These are phyloP conservation scores for Begonia loranthoides DNA, from an alignment of 306 rosid species.

Conservation along the genomic window DNA sequence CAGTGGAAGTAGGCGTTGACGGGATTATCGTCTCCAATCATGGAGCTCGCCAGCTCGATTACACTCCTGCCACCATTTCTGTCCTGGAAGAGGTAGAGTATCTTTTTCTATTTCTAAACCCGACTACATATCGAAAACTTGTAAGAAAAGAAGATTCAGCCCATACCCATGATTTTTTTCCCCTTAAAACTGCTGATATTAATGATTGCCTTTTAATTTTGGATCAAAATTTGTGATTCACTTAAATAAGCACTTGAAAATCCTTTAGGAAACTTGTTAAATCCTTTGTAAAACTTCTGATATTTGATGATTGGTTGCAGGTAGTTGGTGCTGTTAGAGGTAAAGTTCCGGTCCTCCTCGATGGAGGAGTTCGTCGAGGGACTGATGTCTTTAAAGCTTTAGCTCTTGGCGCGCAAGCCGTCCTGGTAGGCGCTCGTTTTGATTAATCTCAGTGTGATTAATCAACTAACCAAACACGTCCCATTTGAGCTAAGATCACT, in stretches of 20 bases:
- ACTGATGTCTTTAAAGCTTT: conserved; percentile 56
- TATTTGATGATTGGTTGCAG: conserved; percentile 12
- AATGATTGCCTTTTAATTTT: too few species aligned
- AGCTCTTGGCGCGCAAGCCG: conserved; percentile 61
- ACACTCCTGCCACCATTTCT: conserved; percentile 23
- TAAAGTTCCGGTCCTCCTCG: conserved; percentile 37
- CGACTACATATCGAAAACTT: background rate
- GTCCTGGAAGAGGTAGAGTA: conserved; percentile 27
- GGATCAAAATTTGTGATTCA: too few species aligned
- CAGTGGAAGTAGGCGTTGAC: conserved; percentile 23
- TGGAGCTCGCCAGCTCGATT: conserved; percentile 32
- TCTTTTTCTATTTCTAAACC: background rate
- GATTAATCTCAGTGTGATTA: too few species aligned
- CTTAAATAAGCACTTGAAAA: too few species aligned
- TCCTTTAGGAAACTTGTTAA: too few species aligned
- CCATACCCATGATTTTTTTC: too few species aligned
- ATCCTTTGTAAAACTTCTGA: too few species aligned
- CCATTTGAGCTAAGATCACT: background rate
- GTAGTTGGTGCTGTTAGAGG: conserved; percentile 40
- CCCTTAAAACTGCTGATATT: too few species aligned
- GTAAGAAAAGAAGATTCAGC: too few species aligned
- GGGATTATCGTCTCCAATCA: conserved; percentile 34
- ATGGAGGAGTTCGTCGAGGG: conserved; percentile 56
- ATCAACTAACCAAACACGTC: background rate
- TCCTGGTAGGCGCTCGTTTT: conserved; percentile 26